A percentile compares a stretch with the other conserved stretches of the same genome.
Conservation (phyloP, 2,329 filamentous ascomycete genomes). For the Trichoderma atrobrunneum region DNA sequence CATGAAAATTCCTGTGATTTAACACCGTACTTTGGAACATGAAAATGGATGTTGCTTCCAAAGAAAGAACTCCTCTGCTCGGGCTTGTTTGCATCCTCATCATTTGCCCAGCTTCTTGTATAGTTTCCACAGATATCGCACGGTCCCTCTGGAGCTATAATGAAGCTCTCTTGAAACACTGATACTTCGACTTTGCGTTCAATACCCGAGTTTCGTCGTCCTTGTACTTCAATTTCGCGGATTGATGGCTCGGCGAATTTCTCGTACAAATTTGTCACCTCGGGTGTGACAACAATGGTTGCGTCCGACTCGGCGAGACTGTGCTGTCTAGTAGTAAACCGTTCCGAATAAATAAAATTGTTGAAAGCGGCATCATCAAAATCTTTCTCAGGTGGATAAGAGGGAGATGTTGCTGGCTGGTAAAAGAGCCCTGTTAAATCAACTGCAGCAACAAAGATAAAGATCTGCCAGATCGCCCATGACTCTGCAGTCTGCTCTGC, state of each 20-base stretch:
- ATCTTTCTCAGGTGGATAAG: background rate
- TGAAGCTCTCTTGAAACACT: slow-evolving; percentile 6
- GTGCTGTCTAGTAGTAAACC: background rate
- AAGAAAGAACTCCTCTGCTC: slow-evolving; percentile 24
- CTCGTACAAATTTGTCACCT: background rate
- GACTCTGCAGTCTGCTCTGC: background rate
- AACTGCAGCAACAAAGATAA: background rate
- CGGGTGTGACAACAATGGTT: background rate
- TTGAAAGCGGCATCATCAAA: background rate
- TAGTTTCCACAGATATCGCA: slow-evolving; percentile 23
- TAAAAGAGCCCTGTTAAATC: background rate
- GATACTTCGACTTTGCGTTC: slow-evolving; percentile 10
- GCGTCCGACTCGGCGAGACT: background rate
- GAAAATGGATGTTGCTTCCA: slow-evolving; percentile 24
- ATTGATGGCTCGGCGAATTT: background rate
- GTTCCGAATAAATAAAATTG: background rate
- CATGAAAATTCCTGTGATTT: background rate
- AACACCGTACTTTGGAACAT: background rate
- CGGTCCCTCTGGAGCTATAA: background rate
- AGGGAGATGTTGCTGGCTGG: background rate
- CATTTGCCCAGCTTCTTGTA: slow-evolving; percentile 25
- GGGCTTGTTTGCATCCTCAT: slow-evolving; percentile 9
- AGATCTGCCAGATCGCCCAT: slow-evolving; percentile 16
- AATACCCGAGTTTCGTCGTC: slow-evolving; percentile 4
- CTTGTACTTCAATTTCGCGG: background rate